Evolutionary conservation across 2,329 filamentous ascomycete species (phyloP).

Genomic region (Nemania bipapillata): DNA sequence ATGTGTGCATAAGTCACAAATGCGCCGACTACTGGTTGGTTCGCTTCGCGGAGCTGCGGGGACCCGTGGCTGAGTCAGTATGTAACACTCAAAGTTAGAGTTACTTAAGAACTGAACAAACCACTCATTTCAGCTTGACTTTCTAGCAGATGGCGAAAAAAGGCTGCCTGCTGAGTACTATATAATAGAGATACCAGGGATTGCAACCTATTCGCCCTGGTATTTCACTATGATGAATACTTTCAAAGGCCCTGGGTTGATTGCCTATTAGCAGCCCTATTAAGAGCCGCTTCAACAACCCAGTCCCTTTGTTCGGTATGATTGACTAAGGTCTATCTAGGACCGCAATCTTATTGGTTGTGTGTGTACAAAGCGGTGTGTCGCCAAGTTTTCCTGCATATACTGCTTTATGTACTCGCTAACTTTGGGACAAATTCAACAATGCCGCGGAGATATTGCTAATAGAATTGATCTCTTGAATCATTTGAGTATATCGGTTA

Average conservation of each 20-base stretch:
- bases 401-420: not conserved
- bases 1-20: constrained; percentile 8
- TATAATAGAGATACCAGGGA: not conserved
- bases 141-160: not conserved
- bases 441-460: not conserved
- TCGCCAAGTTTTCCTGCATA: constrained; percentile 8
- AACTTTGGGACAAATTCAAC: not conserved
- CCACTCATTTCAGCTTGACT: constrained; percentile 15
- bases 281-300: not conserved
- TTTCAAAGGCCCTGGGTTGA: not conserved
- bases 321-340: not conserved
- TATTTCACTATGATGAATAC: not conserved
- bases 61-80: constrained; percentile 25
- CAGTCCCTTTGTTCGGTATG: not conserved
- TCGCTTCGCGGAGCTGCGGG: constrained; percentile 27
- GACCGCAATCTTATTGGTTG: not conserved
- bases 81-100: constrained; percentile 1
- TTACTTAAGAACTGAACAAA: constrained; percentile 15
- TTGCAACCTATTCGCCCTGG: not conserved
- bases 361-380: constrained; percentile 12
- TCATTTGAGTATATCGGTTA: not conserved
- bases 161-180: too few relatives aligned
- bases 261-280: not conserved
- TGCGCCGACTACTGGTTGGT: constrained; percentile 14
- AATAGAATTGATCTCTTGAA: not conserved